Base-by-base conservation (phyloP, 768 basidiomycete species). In the Naganishia vishniacii region DNA sequence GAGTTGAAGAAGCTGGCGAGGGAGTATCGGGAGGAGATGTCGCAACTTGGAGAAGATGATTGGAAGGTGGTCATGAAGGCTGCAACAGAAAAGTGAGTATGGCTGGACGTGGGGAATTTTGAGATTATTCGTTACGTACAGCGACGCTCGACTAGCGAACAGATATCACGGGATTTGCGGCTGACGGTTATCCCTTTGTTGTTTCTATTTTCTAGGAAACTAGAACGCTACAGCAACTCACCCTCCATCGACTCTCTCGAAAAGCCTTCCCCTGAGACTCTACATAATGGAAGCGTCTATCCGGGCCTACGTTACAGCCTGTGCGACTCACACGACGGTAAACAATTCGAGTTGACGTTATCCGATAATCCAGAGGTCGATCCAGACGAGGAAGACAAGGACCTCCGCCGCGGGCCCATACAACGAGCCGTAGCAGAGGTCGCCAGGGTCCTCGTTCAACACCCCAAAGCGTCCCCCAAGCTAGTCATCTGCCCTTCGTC, bases 11-110 rank as follows among this genome's bases (percentile, higher is more conserved):
- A 60, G 25, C 37, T 75, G 44, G 74, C 72, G 28, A 62, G 74
- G 62, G 56, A 68, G 47, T 66, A 68, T 13, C 75, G 74, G 1
- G 72, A 75, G 7, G 70, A 78, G 66, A 77, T 75, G 40, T 73
- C 75, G 74, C 71, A 72, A 67, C 25, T 6, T 12, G n/a, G 6
- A 18, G 42, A 5, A 8, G 42, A 44, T 12, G 42, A n/a, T 18
- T 44, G 42, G 42, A 44, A 44, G 18, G 42, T 44, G 5, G n/a
- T 5, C 5, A 6, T n/a, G 9, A 44, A 44, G 42, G n/a, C 42
- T 8, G 42, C 11, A 15, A 8, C 5, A 44, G 42, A 44, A 5
- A 44, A 12, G 42, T 44, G n/a, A 6, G 42, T 44, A 7, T 37
- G 8, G 34, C 15, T 37, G 7, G n/a, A n/a, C n/a, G n/a, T n/a